A percentile compares a stretch with the other conserved stretches of the same genome.
phyloP scores from a whole-genome alignment of 371 early-diverging fungal species.

The Nematocida displodere region DNA sequence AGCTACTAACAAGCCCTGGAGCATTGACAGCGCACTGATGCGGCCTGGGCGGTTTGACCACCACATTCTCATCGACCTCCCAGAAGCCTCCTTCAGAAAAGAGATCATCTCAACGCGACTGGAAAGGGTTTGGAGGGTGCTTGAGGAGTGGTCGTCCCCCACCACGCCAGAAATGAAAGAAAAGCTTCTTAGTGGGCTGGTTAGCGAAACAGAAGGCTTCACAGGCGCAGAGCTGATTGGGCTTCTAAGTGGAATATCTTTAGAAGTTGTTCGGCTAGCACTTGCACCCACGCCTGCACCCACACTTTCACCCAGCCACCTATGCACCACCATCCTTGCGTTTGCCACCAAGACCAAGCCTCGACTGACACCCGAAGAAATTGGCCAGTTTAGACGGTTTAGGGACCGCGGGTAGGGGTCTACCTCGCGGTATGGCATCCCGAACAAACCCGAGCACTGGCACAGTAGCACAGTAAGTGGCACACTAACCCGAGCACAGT shows the following conservation, averaged over 20 bases:
- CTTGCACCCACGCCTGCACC: not conserved
- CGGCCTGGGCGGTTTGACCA: conserved; percentile 96
- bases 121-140: not conserved
- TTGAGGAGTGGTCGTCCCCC: not conserved
- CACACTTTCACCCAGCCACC: not conserved
- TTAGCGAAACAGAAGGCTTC: conserved; percentile 2
- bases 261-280: not conserved
- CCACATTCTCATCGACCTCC: conserved; percentile 77
- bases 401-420: too few species aligned
- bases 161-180: not conserved
- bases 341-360: not conserved
- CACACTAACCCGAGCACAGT: too few species aligned
- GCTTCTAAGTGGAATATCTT: not conserved
- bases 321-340: not conserved
- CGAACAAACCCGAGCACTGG: too few species aligned
- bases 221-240: conserved; percentile 36
- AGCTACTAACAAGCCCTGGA: conserved; percentile 67
- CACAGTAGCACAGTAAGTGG: not conserved
- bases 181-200: not conserved
- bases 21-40: conserved; percentile 79
- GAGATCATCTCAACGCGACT: conserved; percentile 84
- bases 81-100: conserved; percentile 77
- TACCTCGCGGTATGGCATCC: too few species aligned
- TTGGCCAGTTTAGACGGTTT: too few species aligned
- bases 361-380: too few species aligned